Evolutionary conservation across 441 rosid genomes (phyloP), one percentile per base, ranked within the genome.

Genomic region (Syzygium syzygioides): DNA sequence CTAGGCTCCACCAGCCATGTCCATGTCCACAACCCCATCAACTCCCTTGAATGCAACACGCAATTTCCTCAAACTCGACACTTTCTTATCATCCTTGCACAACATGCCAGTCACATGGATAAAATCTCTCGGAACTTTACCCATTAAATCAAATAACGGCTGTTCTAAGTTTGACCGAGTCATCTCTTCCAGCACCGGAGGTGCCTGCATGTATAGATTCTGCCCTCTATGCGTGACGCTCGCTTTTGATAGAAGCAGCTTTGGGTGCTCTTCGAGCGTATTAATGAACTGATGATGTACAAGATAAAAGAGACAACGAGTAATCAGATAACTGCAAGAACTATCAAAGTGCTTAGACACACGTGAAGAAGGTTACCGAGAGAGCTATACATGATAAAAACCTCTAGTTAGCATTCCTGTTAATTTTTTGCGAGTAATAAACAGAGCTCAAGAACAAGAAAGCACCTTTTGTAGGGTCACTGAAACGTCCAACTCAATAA

Each of bases 161-260:
- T 86, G 87, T 87, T 90, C 91, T 64, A 98, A 91, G 94, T 98
- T 97, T 71, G 96, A 93, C 86, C 98, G 91, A 87, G 96, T 93
- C 97, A 96, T 93, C 92, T 97, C 98, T 91, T 97, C 99, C 90
- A 98, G 94, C 89, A 98, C 98, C 4, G 95, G 97, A 87, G 98
- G 99, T 34, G 98, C 98, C 92, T 96, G 98, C 99, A 97, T 96
- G 94, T 98, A 95, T 66, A 97, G 93, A 91, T 93, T 97, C 90
- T 90, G 90, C 60, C 96, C 95, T 23, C 88, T 92, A 86, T 95
- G 93, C 45, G 88, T 91, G 52, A 97, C 94, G 53, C 98, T 96
- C 52, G 97, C 97, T 91, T 93, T 98, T 68, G 98, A 95, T 86
- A 98, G 86, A 14, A 87, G 93, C 89, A 98, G 93, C 94, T 91